Evolutionary conservation across 345 rosid species (phyloP), one percentile per base, ranked within the genome.

Genomic region (Pistacia atlantica): DNA sequence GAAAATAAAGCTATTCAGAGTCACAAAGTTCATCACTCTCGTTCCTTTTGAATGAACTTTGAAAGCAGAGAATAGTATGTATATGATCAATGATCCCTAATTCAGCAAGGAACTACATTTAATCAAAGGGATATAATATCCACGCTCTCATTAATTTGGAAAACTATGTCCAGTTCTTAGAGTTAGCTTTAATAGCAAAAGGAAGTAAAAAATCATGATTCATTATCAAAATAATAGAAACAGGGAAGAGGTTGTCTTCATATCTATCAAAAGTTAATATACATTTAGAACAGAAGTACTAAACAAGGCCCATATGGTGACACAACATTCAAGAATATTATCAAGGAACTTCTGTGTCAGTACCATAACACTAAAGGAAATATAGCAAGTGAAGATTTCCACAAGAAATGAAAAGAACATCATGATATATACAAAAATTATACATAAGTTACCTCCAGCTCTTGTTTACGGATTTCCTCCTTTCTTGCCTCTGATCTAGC

Each of bases 401-500:
- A 11, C 5, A 45, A 38, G 65, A 60, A 61, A 25, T 58, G 76
- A 49, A 66, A 49, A 51, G 48, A 66, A 18, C 61, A 46, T 37
- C 31, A 35, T 11, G 46, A 31, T 8, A 71, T 73, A 59, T 4
- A 57, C 22, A 71, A 9, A 75, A 71, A 9, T 73, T 78, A 71
- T 33, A 17, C 17, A 1, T 9, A 61, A 8, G 57, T 75, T 80
- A 93, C 99, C 94, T 89, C 95, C 69, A 93, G 67, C 70, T 93
- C 92, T 82, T 89, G 87, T 81, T 73, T 85, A 46, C 96, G 94
- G 42, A 81, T 80, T 82, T 83, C 97, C 86, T 91, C 97, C 74
- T 93, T 95, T 78, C 87, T 89, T 70, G 95, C 91, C 81, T 95
- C 99, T 79, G 97, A 93, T 78, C 91, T 84, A 9, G 99, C 85